Conservation (phyloP, 2,329 filamentous ascomycete species). For the Ophiostoma perfectum region DNA sequence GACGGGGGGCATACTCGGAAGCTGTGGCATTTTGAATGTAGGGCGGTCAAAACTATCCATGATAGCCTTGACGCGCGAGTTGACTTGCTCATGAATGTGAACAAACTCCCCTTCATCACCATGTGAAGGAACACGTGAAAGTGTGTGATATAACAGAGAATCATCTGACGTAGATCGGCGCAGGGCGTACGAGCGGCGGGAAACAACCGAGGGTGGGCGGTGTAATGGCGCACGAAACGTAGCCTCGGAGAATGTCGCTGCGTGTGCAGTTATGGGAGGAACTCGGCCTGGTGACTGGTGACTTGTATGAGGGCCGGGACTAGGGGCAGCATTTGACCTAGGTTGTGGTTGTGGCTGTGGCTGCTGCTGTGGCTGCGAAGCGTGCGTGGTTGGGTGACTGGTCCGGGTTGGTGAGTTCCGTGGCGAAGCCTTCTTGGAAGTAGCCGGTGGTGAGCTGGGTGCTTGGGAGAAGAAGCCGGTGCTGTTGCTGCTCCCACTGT, state of each 20-base stretch:
- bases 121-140: conserved; percentile 74
- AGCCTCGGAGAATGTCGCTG: not conserved
- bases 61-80: conserved; percentile 83
- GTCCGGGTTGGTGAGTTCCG: conserved; percentile 8
- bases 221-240: conserved; percentile 23
- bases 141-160: conserved; percentile 67
- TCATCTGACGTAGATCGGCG: conserved; percentile 68
- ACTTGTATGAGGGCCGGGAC: not conserved
- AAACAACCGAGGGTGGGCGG: conserved; percentile 27
- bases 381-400: not conserved
- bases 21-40: conserved; percentile 64
- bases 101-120: conserved; percentile 79
- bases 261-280: not conserved
- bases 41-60: conserved; percentile 78
- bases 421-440: conserved; percentile 8
- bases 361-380: not conserved
- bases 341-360: not conserved
- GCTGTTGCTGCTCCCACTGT: conserved; percentile 26
- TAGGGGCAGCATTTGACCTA: too few species aligned
- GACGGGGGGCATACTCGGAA: conserved; percentile 41
- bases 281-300: not conserved
- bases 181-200: conserved; percentile 38
- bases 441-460: not conserved
- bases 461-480: not conserved
- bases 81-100: conserved; percentile 76